A percentile compares a stretch with the other conserved stretches of the same genome.
Conservation (phyloP, 164 flowering plant species). For the Liquidambar formosana region DNA sequence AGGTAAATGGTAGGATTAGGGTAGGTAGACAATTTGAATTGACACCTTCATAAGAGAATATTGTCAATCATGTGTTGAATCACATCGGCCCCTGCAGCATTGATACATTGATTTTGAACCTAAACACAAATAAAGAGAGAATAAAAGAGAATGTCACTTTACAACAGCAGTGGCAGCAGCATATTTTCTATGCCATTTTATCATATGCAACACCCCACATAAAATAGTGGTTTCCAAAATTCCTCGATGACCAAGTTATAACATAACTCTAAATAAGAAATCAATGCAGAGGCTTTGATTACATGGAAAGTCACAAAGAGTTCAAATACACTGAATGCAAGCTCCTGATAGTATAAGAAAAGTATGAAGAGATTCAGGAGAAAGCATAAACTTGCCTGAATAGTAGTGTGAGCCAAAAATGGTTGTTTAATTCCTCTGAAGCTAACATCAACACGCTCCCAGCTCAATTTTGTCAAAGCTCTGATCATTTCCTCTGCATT, state of each 20-base stretch:
- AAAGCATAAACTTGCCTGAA: constrained; percentile 63
- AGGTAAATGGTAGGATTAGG: too few species aligned
- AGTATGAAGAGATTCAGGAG: too few species aligned
- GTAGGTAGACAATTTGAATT: too few species aligned
- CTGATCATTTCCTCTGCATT: constrained; percentile 76
- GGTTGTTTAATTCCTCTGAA: constrained; percentile 67
- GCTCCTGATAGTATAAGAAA: too few species aligned
- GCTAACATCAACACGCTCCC: constrained; percentile 91
- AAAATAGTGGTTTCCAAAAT: background rate
- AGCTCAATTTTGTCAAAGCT: constrained; percentile 60
- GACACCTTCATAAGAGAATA: constrained; percentile 39
- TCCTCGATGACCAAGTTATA: too few species aligned
- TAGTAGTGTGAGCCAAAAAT: constrained; percentile 75
- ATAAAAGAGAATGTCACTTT: background rate
- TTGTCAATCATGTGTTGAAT: constrained; percentile 76
- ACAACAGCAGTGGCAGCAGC: background rate
- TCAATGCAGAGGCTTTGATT: background rate
- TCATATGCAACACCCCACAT: too few species aligned
- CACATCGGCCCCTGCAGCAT: constrained; percentile 80
- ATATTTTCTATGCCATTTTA: too few species aligned
- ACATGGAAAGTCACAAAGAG: background rate
- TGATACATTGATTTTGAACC: constrained; percentile 61
- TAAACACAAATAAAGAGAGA: constrained; percentile 22
- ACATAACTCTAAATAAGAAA: background rate
- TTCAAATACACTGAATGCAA: too few species aligned